phyloP scores from a whole-genome alignment of 2,329 filamentous ascomycete genomes.

The Xylaria digitata region DNA sequence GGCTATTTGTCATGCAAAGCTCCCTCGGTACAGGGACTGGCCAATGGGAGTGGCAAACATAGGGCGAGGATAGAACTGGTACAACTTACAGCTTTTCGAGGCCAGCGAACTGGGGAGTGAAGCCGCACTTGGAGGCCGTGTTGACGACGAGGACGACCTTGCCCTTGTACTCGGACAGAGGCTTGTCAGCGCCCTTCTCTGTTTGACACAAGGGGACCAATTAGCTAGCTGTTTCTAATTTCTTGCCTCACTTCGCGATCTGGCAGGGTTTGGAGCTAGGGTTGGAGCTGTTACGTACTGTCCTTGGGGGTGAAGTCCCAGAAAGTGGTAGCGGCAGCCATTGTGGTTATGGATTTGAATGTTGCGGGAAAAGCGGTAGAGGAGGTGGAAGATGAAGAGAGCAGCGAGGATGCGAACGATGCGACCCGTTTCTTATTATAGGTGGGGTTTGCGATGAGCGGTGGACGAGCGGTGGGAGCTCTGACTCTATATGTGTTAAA shows the following conservation, averaged over 20 bases:
- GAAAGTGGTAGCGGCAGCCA: conserved; percentile 77
- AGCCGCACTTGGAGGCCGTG: conserved; percentile 98
- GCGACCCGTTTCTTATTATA: conserved; percentile 34
- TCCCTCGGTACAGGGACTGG: not conserved
- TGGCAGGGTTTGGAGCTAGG: conserved; percentile 6
- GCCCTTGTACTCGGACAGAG: conserved; percentile 79
- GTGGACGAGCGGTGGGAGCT: conserved; percentile 40
- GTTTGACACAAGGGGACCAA: conserved; percentile 36
- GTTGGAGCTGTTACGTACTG: conserved; percentile 65
- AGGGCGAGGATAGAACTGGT: not conserved
- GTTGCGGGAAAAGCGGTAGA: conserved; percentile 30
- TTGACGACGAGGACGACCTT: conserved; percentile 98
- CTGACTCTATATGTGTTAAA: conserved; percentile 28
- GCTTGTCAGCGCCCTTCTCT: conserved; percentile 80
- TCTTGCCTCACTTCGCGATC: conserved; percentile 1
- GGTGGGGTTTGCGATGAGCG: conserved; percentile 42
- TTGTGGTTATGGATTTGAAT: conserved; percentile 52
- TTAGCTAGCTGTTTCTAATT: conserved; percentile 30
- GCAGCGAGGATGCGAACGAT: conserved; percentile 20
- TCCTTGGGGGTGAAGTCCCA: conserved; percentile 88
- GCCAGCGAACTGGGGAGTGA: conserved; percentile 93
- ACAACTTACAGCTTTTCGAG: conserved; percentile 79
- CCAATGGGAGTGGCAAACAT: not conserved
- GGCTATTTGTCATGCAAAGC: not conserved
- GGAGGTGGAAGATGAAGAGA: conserved; percentile 36